Conservation (phyloP, 108 stramenopile species). For the Pseudonitzschia pungens region DNA sequence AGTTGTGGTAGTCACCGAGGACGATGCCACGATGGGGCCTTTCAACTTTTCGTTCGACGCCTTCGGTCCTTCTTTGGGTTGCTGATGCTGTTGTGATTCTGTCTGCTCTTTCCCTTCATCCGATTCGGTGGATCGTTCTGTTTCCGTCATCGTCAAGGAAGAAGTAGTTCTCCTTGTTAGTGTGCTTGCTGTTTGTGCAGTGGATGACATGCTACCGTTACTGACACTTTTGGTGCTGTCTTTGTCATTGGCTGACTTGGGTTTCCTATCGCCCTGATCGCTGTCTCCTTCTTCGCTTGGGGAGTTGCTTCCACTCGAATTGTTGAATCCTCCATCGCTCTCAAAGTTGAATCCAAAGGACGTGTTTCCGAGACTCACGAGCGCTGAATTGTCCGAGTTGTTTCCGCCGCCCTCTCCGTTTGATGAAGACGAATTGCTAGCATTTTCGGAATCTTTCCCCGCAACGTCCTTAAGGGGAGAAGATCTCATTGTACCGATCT, state of each 20-base stretch:
- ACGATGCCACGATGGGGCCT: neutral
- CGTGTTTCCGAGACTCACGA: conserved; percentile 56
- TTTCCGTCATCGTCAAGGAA: neutral
- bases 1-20: neutral
- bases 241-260: conserved; percentile 9
- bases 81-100: neutral
- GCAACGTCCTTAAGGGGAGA: neutral
- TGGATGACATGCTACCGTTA: neutral
- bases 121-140: neutral
- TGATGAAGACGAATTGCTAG: conserved; percentile 8
- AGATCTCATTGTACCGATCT: neutral
- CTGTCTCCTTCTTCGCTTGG: conserved; percentile 9
- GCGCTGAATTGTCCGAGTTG: conserved; percentile 66
- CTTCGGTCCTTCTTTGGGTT: neutral
- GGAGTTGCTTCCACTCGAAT: conserved; percentile 18
- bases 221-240: neutral
- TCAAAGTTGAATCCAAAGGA: conserved; percentile 80
- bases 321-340: conserved; percentile 42
- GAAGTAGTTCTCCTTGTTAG: neutral
- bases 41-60: neutral
- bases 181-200: neutral
- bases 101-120: neutral
- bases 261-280: conserved; percentile 20
- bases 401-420: conserved; percentile 50
- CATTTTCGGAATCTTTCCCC: conserved; percentile 14